Evolutionary conservation across 2,329 filamentous ascomycete species (phyloP), one percentile per base, ranked within the genome.

Genomic region (Alternaria novae-zelandiae): DNA sequence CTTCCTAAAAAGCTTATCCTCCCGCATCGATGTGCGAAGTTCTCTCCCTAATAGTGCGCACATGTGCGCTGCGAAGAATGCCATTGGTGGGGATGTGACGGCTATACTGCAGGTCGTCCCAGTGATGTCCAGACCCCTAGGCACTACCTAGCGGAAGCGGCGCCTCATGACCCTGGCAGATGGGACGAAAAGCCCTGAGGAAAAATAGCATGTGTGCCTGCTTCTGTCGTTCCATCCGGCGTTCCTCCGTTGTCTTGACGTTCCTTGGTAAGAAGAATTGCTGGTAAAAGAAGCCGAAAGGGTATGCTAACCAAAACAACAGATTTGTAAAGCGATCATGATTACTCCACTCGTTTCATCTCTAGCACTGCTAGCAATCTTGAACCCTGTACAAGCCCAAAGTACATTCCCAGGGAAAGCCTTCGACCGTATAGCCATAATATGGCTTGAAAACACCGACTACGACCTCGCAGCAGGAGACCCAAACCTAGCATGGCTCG

Each of bases 371-470:
- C 58, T 70, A 13, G 63, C 65, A 5, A 60, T 25, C 13, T 3
- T 63, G n/a, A 57, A 36, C 57, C 64, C 63, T 10, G 88, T 85
- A 30, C 89, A 85, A 76, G 49, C 41, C 36, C 45, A 60, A 32
- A 59, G 25, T 10, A 76, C 88, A 71, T 88, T 94, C 55, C 85
- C 88, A 74, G 92, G 92, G 65, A 88, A 90, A 74, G 88, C 85
- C 0, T 94, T 94, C 75, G 86, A 93, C 75, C 88, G 91, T 15
- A 87, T 92, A 65, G 88, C 88, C 59, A 86, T 89, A 61, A 88
- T 94, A 78, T 94, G 90, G 89, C 85, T 93, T 51, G 92, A 94
- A 82, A 94, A 94, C 77, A 91, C 89, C 53, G 84, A 87, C 78
- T 94, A 87, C 68, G 85, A 87, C 56, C 86, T 89, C 72, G 88